Evolutionary conservation across 2,329 filamentous ascomycete genomes (phyloP).

Genomic region (Fusarium robinianum): DNA sequence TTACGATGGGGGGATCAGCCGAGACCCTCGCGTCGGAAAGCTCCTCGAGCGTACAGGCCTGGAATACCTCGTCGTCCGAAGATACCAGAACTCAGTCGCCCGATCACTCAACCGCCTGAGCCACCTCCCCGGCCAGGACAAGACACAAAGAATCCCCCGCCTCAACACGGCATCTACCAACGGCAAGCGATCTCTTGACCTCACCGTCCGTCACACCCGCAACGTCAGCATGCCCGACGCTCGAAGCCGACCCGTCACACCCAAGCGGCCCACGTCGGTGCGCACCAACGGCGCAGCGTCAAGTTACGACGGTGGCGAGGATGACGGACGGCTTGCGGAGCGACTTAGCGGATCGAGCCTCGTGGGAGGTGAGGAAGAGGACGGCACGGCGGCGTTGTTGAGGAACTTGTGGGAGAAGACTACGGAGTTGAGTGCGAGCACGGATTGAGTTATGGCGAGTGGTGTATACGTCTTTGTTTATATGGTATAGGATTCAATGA

Average conservation of each 20-base stretch:
- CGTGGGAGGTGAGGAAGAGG: constrained; percentile 54
- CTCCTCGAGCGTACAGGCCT: constrained; percentile 71
- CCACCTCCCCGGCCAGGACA: constrained; percentile 56
- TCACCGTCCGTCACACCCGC: constrained; percentile 42
- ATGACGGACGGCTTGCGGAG: constrained; percentile 47
- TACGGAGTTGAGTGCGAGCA: constrained; percentile 59
- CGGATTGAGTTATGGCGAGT: constrained; percentile 21
- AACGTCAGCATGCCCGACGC: constrained; percentile 47
- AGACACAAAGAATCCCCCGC: constrained; percentile 54
- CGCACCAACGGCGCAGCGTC: constrained; percentile 48
- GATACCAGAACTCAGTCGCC: constrained; percentile 72
- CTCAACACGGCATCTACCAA: constrained; percentile 45
- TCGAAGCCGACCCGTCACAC: constrained; percentile 38
- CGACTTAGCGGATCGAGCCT: constrained; percentile 56
- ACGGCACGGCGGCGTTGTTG: constrained; percentile 56
- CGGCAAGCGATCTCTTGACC: constrained; percentile 42
- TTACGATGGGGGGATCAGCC: constrained; percentile 55
- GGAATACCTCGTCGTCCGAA: constrained; percentile 74
- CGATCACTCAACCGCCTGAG: constrained; percentile 58
- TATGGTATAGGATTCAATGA: constrained; percentile 10
- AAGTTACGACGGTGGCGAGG: constrained; percentile 53
- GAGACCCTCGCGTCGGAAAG: constrained; percentile 66
- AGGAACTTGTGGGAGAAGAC: constrained; percentile 67
- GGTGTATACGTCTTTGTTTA: constrained; percentile 8
- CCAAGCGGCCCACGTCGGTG: constrained; percentile 44